Percentiles rank a stretch among this genome's conserved stretches.
These are phyloP conservation scores for Picocystis salinarum DNA, from an alignment of 139 green algal genomes.

Conservation along the genomic window DNA sequence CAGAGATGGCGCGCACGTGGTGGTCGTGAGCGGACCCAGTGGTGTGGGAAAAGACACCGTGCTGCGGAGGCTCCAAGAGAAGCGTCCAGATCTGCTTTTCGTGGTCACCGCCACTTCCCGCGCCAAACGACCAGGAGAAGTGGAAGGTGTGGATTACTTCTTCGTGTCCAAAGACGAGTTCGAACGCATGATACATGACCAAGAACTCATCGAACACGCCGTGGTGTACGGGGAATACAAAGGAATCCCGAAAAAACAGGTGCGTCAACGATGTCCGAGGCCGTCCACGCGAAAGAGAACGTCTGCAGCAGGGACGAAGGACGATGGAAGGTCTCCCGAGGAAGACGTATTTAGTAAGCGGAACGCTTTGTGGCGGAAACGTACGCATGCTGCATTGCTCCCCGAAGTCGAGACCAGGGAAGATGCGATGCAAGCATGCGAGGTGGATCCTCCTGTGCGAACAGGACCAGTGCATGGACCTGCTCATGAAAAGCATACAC, in stretches of 20 bases:
- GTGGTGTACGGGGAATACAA: constrained; percentile 95
- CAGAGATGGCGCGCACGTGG: no score
- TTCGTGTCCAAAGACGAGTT: constrained; percentile 71
- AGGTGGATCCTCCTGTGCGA: no score
- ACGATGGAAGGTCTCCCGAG: no score
- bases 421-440: no score
- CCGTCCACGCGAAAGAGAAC: constrained; percentile 49
- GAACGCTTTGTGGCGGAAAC: no score
- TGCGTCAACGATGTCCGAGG: constrained; percentile 8
- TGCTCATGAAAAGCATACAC: constrained; percentile 5
- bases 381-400: no score
- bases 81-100: constrained; percentile 65
- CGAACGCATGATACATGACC: constrained; percentile 57
- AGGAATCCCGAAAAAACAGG: constrained; percentile 7
- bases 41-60: constrained; percentile 93
- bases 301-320: no score
- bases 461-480: no score
- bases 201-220: constrained; percentile 77
- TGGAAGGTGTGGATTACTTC: constrained; percentile 80
- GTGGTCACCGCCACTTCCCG: constrained; percentile 85
- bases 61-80: constrained; percentile 42
- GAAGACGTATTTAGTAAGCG: no score
- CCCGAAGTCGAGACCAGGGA: no score
- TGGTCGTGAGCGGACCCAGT: constrained; percentile 73
- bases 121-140: constrained; percentile 43